These are phyloP conservation scores for Coniochaeta sp. DNA, from an alignment of 2,329 filamentous ascomycete species.

Conservation along the genomic window DNA sequence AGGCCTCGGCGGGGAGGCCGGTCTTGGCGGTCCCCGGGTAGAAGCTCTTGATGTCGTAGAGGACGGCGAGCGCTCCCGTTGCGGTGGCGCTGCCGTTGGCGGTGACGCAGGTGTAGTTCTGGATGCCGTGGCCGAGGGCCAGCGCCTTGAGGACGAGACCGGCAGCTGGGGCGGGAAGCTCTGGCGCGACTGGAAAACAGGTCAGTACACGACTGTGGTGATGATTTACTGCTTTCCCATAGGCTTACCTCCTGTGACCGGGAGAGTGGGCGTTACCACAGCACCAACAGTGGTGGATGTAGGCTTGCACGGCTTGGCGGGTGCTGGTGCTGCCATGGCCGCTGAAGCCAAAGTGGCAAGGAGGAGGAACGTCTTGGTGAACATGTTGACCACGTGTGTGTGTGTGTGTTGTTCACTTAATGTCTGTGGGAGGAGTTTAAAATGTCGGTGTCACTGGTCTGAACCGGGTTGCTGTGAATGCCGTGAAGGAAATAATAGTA, in stretches of 20 bases:
- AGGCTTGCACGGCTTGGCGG: neutral
- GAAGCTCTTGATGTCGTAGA: slow-evolving; percentile 49
- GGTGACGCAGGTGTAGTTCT: slow-evolving; percentile 58
- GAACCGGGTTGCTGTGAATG: neutral
- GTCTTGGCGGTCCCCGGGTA: slow-evolving; percentile 35
- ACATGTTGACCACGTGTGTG: neutral
- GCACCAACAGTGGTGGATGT: neutral
- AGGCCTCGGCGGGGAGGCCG: slow-evolving; percentile 30
- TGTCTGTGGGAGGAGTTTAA: neutral
- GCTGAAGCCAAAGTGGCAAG: neutral
- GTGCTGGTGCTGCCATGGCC: neutral
- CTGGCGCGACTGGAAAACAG: slow-evolving; percentile 19
- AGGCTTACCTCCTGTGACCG: neutral
- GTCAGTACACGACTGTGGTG: neutral
- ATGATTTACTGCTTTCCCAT: neutral
- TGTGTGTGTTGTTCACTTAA: neutral
- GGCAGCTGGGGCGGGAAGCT: slow-evolving; percentile 35
- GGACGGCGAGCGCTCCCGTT: slow-evolving; percentile 50
- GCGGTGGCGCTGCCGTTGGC: slow-evolving; percentile 25
- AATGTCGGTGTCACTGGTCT: neutral
- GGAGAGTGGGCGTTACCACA: neutral
- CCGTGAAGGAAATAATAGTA: neutral
- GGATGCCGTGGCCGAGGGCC: slow-evolving; percentile 55
- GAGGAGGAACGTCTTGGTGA: neutral
- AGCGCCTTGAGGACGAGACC: slow-evolving; percentile 42